These are phyloP conservation scores for Lasiodiplodia sp. DNA, from an alignment of 2,329 filamentous ascomycete genomes.

Conservation along the genomic window DNA sequence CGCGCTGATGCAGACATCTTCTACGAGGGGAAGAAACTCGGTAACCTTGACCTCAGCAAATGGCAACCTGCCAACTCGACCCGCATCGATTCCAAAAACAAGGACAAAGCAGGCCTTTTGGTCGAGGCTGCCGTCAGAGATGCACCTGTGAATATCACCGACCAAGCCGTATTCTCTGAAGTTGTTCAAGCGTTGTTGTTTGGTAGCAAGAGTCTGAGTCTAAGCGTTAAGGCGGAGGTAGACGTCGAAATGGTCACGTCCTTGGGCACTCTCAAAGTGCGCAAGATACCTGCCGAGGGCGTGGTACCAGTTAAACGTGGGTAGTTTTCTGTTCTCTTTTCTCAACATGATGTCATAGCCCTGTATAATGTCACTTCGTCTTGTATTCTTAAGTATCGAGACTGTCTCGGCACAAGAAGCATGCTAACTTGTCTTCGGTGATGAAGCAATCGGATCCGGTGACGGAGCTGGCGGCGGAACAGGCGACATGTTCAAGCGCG, in stretches of 20 bases:
- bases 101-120: slow-evolving; percentile 68
- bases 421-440: slow-evolving; percentile 40
- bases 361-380: slow-evolving; percentile 16
- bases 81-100: slow-evolving; percentile 64
- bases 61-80: slow-evolving; percentile 89
- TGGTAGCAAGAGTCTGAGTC: slow-evolving; percentile 69
- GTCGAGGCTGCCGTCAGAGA: slow-evolving; percentile 80
- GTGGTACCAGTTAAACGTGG: slow-evolving; percentile 92
- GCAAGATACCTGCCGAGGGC: slow-evolving; percentile 83
- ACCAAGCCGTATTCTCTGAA: slow-evolving; percentile 78
- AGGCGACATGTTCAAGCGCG: slow-evolving; percentile 56
- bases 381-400: slow-evolving; percentile 23
- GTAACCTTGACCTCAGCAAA: slow-evolving; percentile 76
- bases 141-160: slow-evolving; percentile 81
- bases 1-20: slow-evolving; percentile 80
- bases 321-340: slow-evolving; percentile 63
- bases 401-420: slow-evolving; percentile 5
- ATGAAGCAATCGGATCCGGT: slow-evolving; percentile 43
- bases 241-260: slow-evolving; percentile 84
- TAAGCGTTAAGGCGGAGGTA: slow-evolving; percentile 80
- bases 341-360: slow-evolving; percentile 35
- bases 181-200: slow-evolving; percentile 84
- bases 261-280: slow-evolving; percentile 80
- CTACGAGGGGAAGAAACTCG: slow-evolving; percentile 79
- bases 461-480: slow-evolving; percentile 32